Conservation (phyloP, 805 yeast genomes). For the Saccharomycopsis oosterbeekiorum region DNA sequence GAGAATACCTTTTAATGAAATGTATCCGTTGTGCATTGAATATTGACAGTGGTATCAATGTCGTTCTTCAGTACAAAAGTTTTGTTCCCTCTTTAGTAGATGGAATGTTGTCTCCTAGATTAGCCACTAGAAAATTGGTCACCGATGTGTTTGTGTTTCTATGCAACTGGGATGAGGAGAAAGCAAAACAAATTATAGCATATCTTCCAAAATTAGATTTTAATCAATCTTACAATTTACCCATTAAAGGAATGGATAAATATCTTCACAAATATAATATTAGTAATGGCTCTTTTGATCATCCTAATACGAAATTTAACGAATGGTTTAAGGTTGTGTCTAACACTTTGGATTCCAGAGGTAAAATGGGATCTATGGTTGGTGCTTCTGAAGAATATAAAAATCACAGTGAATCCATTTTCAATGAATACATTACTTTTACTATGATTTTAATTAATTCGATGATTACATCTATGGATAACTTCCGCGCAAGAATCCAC, state of each 20-base stretch:
- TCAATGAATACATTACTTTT: conserved; percentile 61
- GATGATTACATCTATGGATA: conserved; percentile 36
- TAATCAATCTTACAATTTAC: conserved; percentile 7
- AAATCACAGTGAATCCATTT: conserved; percentile 46
- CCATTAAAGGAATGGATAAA: conserved; percentile 13
- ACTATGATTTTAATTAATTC: conserved; percentile 65
- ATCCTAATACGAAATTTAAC: conserved; percentile 7
- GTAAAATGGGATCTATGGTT: conserved; percentile 81
- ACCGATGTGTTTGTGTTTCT: conserved; percentile 64
- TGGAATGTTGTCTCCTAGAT: conserved; percentile 63
- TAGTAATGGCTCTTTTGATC: background rate
- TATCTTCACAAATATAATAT: conserved; percentile 1
- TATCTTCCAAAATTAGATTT: conserved; percentile 32
- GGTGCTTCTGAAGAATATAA: conserved; percentile 84
- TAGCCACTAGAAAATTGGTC: conserved; percentile 68
- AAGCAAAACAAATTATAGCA: conserved; percentile 51
- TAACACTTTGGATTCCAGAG: conserved; percentile 71
- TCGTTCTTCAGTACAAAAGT: conserved; percentile 36
- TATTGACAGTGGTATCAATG: conserved; percentile 49
- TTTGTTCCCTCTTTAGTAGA: conserved; percentile 56
- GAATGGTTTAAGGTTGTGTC: conserved; percentile 64
- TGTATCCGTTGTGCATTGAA: conserved; percentile 70
- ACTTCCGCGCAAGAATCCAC: conserved; percentile 36
- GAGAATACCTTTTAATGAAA: conserved; percentile 66
- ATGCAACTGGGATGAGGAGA: conserved; percentile 32